Percentiles rank a stretch among this genome's conserved stretches.
phyloP scores from a whole-genome alignment of 805 yeast genomes.

The Candida awuae region DNA sequence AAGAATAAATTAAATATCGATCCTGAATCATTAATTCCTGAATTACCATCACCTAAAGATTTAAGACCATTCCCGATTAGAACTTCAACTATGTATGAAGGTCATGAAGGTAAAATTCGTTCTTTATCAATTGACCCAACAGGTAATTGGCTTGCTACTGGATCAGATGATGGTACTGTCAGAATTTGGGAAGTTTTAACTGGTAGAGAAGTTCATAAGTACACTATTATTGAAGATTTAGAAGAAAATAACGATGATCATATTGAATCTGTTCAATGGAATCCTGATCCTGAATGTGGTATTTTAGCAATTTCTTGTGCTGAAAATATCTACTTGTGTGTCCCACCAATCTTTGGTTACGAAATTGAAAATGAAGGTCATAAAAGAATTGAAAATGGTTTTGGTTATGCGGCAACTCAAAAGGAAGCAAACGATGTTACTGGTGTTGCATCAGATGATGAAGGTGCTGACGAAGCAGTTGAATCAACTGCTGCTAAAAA shows the following conservation, averaged over 20 bases:
- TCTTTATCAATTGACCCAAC: conserved; percentile 76
- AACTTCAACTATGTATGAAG: conserved; percentile 74
- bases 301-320: conserved; percentile 80
- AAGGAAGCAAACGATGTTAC: conserved; percentile 22
- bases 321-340: conserved; percentile 65
- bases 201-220: conserved; percentile 83
- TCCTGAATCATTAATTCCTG: conserved; percentile 93
- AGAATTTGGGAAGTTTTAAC: conserved; percentile 95
- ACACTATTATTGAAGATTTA: conserved; percentile 37
- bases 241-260: conserved; percentile 61
- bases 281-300: conserved; percentile 70
- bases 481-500: conserved; percentile 32
- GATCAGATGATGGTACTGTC: conserved; percentile 93
- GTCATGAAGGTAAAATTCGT: conserved; percentile 80
- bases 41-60: conserved; percentile 93
- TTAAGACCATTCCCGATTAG: conserved; percentile 93
- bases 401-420: conserved; percentile 60
- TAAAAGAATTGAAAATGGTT: conserved; percentile 77
- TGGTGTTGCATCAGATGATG: conserved; percentile 34
- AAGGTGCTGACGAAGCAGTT: conserved; percentile 23
- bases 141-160: conserved; percentile 95
- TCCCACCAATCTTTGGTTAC: conserved; percentile 88
- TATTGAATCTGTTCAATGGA: conserved; percentile 81
- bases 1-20: conserved; percentile 86
- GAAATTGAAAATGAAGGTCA: conserved; percentile 78